Evolutionary conservation across 176 grass and related monocot species (phyloP), one percentile per base, ranked within the genome.

Genomic region (Triticum dicoccoides): DNA sequence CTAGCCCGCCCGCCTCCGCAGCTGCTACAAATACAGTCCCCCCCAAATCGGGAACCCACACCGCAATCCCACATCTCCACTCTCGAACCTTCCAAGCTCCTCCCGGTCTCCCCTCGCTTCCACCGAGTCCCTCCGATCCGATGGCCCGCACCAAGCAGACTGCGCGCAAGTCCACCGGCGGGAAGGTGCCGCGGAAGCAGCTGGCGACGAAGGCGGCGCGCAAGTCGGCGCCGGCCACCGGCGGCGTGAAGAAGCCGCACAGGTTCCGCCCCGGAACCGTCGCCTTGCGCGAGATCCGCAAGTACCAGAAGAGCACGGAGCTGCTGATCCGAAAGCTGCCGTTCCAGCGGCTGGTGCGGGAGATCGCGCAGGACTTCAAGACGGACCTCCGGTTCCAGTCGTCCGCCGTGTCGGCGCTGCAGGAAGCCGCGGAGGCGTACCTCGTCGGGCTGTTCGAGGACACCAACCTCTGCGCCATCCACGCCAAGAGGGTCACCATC

Each of bases 231-330:
- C 91, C 92, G 63, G 92, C 95, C 0, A 97, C 95, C 0, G 95
- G 95, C 39, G 92, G 92, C 10, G 95, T 97, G 54, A 97, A 97
- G 95, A 97, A 97, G 89, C 95, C 95, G 3, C 95, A 98, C 83
- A 6, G 93, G 0, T 98, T 95, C 88, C 78, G 93, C 8, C 95
- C 91, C 0, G 95, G 93, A 5, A 98, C 95, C 6, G 95, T 98
- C 0, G 93, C 95, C 1, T 88, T 95, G 1, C 66, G 93, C 0
- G 93, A 98, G 86, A 98, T 95, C 78, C 86, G 91, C 86, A 95
- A 93, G 89, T 98, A 98, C 69, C 91, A 98, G 95, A 98, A 98
- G 93, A 93, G 93, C 86, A 98, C 91, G 10, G 95, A 98, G 89
- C 88, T 98, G 68, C 91, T 98, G 0, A 98, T 98, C 87, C 75